phyloP scores from a whole-genome alignment of 306 rosid species.

The Heteromeles arbutifolia region DNA sequence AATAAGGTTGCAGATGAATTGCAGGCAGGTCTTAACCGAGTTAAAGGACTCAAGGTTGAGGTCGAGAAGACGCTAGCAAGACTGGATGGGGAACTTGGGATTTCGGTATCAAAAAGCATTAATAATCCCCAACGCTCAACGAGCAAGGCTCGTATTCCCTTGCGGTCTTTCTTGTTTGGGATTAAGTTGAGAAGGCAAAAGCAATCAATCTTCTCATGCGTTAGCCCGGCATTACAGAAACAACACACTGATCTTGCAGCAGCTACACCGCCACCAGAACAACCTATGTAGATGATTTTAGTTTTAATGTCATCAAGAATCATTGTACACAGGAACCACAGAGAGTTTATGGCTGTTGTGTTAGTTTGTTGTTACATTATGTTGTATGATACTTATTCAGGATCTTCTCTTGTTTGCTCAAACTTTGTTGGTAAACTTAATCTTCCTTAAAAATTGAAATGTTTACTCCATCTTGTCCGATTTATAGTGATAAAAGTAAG shows the following conservation, averaged over 20 bases:
- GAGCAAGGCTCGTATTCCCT: conserved; percentile 45
- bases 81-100: conserved; percentile 43
- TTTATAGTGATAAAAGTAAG: too few relatives aligned
- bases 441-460: background rate
- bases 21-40: conserved; percentile 47
- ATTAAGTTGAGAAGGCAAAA: conserved; percentile 59
- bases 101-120: conserved; percentile 21
- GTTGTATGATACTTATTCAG: background rate
- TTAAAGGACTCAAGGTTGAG: conserved; percentile 36
- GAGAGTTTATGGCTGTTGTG: background rate
- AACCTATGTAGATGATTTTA: conserved; percentile 10
- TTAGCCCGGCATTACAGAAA: conserved; percentile 42
- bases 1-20: conserved; percentile 59
- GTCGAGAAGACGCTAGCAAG: conserved; percentile 52
- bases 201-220: conserved; percentile 51
- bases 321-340: background rate
- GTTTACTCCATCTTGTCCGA: background rate
- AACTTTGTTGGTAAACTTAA: background rate
- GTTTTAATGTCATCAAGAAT: background rate
- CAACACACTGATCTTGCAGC: conserved; percentile 33
- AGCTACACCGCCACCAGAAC: conserved; percentile 12
- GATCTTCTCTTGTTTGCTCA: background rate
- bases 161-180: conserved; percentile 83
- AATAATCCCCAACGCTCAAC: conserved; percentile 25
- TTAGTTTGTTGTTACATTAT: background rate